phyloP scores from a whole-genome alignment of 2,329 filamentous ascomycete genomes.

The Laburnicola sp. region DNA sequence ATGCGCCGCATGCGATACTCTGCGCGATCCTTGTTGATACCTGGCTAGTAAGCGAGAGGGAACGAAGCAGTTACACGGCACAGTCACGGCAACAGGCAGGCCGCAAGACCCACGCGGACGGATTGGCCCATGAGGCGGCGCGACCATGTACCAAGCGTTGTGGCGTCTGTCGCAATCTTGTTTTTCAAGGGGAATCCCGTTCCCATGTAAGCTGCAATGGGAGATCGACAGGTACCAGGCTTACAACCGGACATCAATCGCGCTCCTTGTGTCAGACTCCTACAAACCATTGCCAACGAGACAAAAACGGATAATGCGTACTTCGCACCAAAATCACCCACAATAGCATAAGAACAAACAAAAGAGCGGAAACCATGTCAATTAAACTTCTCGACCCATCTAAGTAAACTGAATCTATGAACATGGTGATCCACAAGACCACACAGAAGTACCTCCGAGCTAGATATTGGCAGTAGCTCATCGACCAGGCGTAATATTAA shows the following conservation, averaged over 20 bases:
- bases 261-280: neutral
- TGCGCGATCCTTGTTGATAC: no score
- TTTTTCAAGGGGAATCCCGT: constrained; percentile 1
- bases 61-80: neutral
- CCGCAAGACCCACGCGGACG: neutral
- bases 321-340: neutral
- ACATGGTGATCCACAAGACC: constrained; percentile 41
- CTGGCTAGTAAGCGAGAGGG: neutral
- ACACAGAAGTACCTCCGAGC: constrained; percentile 39
- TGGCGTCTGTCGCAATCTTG: constrained; percentile 9
- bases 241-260: neutral
- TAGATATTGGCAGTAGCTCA: constrained; percentile 29
- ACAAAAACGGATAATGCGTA: no score
- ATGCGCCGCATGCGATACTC: no score
- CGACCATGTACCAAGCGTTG: neutral
- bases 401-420: constrained; percentile 31
- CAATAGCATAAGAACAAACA: constrained; percentile 2
- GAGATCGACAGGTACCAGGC: neutral
- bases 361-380: constrained; percentile 38
- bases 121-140: constrained; percentile 1
- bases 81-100: no score
- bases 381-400: constrained; percentile 35
- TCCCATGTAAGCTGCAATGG: neutral
- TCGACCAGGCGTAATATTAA: constrained; percentile 41
- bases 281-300: neutral